These are phyloP conservation scores for Warburgia ugandensis DNA, from an alignment of 164 flowering plant genomes.

Conservation along the genomic window DNA sequence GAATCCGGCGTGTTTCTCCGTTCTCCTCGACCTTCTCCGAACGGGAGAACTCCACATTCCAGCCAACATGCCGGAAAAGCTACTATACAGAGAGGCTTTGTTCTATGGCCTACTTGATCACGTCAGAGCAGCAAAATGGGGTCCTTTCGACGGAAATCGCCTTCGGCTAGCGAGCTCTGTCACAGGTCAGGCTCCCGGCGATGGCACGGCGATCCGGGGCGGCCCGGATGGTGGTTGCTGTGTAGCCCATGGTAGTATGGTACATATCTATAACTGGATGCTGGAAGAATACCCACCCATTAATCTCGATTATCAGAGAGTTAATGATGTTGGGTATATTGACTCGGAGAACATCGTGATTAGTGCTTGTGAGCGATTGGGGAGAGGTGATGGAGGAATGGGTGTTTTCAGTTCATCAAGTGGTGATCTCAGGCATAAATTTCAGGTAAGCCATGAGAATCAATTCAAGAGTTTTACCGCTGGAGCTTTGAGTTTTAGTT, in stretches of 20 bases:
- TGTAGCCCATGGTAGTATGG: slow-evolving; percentile 82
- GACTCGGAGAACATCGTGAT: slow-evolving; percentile 43
- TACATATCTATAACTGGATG: slow-evolving; percentile 85
- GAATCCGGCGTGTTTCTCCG: slow-evolving; percentile 70
- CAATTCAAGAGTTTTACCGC: slow-evolving; percentile 69
- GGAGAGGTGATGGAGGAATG: slow-evolving; percentile 72
- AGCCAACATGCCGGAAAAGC: slow-evolving; percentile 42
- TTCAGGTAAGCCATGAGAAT: slow-evolving; percentile 55
- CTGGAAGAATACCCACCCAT: slow-evolving; percentile 64
- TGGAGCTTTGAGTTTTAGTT: slow-evolving; percentile 55
- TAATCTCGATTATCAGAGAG: slow-evolving; percentile 68
- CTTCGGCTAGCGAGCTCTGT: slow-evolving; percentile 36
- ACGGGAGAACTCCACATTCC: slow-evolving; percentile 70
- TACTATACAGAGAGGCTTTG: slow-evolving; percentile 57
- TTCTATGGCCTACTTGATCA: slow-evolving; percentile 74
- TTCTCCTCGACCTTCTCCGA: slow-evolving; percentile 76
- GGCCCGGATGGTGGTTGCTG: slow-evolving; percentile 85
- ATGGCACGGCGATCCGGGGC: slow-evolving; percentile 79
- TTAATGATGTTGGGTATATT: slow-evolving; percentile 69
- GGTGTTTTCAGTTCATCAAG: slow-evolving; percentile 53
- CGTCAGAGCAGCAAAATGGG: slow-evolving; percentile 71
- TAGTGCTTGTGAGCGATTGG: slow-evolving; percentile 58
- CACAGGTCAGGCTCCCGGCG: slow-evolving; percentile 71
- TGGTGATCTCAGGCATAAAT: slow-evolving; percentile 60
- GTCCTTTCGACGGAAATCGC: slow-evolving; percentile 71